These are phyloP conservation scores for Aureobasidium sp. DNA, from an alignment of 2,329 filamentous ascomycete genomes.

Conservation along the genomic window DNA sequence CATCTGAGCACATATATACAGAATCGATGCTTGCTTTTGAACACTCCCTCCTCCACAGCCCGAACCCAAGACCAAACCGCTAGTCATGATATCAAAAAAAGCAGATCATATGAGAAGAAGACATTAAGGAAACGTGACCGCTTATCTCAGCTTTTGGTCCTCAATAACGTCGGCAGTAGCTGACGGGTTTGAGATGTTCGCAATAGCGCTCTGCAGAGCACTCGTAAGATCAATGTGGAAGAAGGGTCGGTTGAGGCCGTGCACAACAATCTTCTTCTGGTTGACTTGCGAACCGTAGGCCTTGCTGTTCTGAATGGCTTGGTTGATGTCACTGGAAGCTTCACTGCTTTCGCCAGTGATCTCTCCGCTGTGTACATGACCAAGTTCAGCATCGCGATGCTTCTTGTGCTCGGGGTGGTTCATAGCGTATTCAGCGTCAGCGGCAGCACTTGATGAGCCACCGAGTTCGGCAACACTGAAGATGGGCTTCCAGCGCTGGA, in stretches of 20 bases:
- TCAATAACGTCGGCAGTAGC: slow-evolving; percentile 2
- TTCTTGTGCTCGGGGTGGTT: slow-evolving; percentile 41
- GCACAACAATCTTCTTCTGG: slow-evolving; percentile 55
- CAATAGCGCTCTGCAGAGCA: slow-evolving; percentile 78
- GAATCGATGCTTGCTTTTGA: not conserved
- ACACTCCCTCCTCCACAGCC: not conserved
- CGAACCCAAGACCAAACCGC: not conserved
- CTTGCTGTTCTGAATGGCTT: slow-evolving; percentile 40
- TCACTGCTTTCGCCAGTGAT: slow-evolving; percentile 19
- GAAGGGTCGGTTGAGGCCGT: slow-evolving; percentile 79
- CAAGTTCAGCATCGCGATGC: slow-evolving; percentile 23
- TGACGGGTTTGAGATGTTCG: slow-evolving; percentile 47
- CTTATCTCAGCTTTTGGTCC: not conserved
- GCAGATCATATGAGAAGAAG: not conserved
- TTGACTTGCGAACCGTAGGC: slow-evolving; percentile 23
- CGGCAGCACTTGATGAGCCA: slow-evolving; percentile 60
- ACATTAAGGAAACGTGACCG: not conserved
- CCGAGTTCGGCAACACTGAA: slow-evolving; percentile 87
- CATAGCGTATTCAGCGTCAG: slow-evolving; percentile 54
- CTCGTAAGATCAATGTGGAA: slow-evolving; percentile 92
- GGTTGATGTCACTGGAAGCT: slow-evolving; percentile 15
- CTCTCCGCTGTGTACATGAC: slow-evolving; percentile 20
- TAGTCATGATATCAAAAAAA: not conserved
- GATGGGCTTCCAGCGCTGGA: slow-evolving; percentile 78
- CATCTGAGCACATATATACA: slow-evolving; percentile 3